These are phyloP conservation scores for Populus hybrid DNA, from an alignment of 441 rosid species.

Conservation along the genomic window DNA sequence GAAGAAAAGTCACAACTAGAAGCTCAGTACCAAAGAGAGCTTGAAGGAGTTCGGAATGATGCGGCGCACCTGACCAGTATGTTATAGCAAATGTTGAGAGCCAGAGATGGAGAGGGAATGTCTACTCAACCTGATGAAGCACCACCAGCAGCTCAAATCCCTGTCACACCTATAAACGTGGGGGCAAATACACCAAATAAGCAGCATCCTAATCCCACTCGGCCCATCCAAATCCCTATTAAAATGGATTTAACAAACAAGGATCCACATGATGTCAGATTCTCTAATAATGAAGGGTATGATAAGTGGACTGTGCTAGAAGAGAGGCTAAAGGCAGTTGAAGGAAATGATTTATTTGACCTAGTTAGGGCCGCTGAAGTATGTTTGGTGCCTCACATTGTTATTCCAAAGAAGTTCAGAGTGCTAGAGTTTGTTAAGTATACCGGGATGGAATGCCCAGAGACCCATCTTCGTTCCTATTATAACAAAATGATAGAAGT, in stretches of 20 bases:
- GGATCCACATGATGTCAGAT: not conserved
- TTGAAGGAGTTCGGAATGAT: too few relatives aligned
- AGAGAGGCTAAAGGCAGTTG: not conserved
- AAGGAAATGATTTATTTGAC: not conserved
- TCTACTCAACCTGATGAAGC: not conserved
- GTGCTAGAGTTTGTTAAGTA: not conserved
- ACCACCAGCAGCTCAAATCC: not conserved
- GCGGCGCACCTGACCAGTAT: too few relatives aligned
- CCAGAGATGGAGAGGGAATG: not conserved
- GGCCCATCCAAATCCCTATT: not conserved
- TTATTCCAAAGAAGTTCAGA: too few relatives aligned
- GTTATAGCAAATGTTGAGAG: too few relatives aligned
- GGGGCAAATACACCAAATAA: not conserved
- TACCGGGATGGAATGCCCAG: not conserved
- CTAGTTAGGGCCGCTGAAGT: not conserved
- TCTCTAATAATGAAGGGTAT: too few relatives aligned
- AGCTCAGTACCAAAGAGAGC: too few relatives aligned
- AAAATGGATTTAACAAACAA: not conserved
- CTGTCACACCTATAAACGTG: rapidly evolving
- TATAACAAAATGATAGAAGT: not conserved
- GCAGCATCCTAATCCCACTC: too few relatives aligned
- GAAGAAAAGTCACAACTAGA: too few relatives aligned
- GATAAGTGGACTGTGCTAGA: not conserved
- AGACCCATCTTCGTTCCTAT: not conserved
- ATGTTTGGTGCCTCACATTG: not conserved